Evolutionary conservation across 2,329 filamentous ascomycete genomes (phyloP), one percentile per base, ranked within the genome.

Genomic region (Cladophialophora chaetospira): DNA sequence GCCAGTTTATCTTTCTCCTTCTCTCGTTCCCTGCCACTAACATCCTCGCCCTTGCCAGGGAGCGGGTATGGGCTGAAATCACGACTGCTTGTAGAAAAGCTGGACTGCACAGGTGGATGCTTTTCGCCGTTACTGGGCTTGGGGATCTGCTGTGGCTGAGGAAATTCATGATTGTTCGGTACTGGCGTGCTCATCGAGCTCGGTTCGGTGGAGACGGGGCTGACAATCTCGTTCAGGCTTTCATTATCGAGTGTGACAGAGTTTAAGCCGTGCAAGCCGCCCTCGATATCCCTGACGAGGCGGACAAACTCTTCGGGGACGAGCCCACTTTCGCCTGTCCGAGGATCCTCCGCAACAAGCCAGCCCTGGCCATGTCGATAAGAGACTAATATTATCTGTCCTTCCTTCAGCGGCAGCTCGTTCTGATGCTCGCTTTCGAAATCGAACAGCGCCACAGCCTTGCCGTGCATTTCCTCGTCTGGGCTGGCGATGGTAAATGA

Each of bases 241-340:
- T 72, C 77, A 17, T 66, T 59, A 31, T 68, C 58, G 13, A 67
- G 68, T 8, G 82, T 68, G 52, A 86, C 81, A 23, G 83, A 86
- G 23, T 83, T 85, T 60, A 91, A 72, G 67, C 88, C 89, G 60
- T 82, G 88, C 78, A 92, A 85, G 29, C 91, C 93, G 17, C 92
- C 92, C 71, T 97, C 91, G 53, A 97, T 97, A 68, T 97, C 91
- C 45, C 91, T 86, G 58, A 99, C 80, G 43, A 99, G 78, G 13
- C 94, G 86, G 38, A 99, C 94, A 70, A 97, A 99, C 72, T 95
- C 92, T 73, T 99, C 94, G 0, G 94, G 94, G 1, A 99, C 94
- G 31, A 99, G 80, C 1, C 94, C 94, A 68, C 91, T 96, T 75
- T 99, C 94, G 2, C 83, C 91, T 0, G 91, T 97, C 72, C 91